These are phyloP conservation scores for Chrysopogon serrulatus DNA, from an alignment of 176 grass and related monocot genomes.

Conservation along the genomic window DNA sequence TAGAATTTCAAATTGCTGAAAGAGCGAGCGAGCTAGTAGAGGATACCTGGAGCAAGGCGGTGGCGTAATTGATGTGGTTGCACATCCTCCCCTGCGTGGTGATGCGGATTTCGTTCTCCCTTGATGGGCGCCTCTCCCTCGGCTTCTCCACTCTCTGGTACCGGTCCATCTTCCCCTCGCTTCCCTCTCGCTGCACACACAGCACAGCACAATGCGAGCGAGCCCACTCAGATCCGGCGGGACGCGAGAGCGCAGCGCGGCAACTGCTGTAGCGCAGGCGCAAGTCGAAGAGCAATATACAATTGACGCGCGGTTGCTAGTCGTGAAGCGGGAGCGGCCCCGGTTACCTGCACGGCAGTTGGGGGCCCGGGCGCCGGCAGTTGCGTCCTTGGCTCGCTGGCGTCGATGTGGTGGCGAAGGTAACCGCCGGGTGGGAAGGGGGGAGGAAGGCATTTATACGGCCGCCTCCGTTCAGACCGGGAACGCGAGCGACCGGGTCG, in stretches of 20 bases:
- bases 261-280: not conserved
- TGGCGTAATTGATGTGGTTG: constrained; percentile 97
- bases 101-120: constrained; percentile 98
- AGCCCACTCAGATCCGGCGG: constrained; percentile 21
- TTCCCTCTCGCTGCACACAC: not conserved
- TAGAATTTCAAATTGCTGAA: constrained; percentile 7
- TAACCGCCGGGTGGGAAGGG: not conserved
- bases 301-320: not conserved
- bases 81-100: constrained; percentile 98
- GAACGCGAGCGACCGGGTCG: constrained; percentile 30
- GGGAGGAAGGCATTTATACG: constrained; percentile 35
- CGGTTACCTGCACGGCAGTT: constrained; percentile 1
- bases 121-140: constrained; percentile 95
- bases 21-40: not conserved
- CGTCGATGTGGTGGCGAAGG: constrained; percentile 19
- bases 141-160: constrained; percentile 97
- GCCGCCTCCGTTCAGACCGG: constrained; percentile 33
- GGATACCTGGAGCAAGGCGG: constrained; percentile 79
- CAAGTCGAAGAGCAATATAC: not conserved
- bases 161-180: constrained; percentile 64
- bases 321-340: not conserved
- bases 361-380: not conserved
- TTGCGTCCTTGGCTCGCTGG: constrained; percentile 1
- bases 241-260: not conserved
- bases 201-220: not conserved